phyloP scores from a whole-genome alignment of 2,329 filamentous ascomycete species.

The Colletotrichum somersetense region DNA sequence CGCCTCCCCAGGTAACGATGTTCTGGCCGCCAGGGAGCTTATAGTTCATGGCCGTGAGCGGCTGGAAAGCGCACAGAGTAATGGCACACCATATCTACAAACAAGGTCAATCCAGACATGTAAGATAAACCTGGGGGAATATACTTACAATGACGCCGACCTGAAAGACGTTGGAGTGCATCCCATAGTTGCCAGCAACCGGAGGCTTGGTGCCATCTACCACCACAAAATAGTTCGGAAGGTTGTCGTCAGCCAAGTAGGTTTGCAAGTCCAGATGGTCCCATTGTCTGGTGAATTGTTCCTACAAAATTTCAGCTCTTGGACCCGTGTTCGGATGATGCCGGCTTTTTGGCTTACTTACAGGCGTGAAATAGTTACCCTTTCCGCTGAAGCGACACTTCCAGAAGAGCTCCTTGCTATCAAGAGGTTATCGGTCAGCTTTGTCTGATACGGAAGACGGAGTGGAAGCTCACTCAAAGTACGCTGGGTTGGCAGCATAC shows the following conservation, averaged over 20 bases:
- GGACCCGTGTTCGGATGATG: not conserved
- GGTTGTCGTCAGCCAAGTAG: conserved; percentile 4
- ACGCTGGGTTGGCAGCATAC: not conserved
- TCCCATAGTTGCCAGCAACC: conserved; percentile 43
- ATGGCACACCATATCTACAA: conserved; percentile 42
- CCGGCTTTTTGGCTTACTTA: not conserved
- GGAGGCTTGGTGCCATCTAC: conserved; percentile 15
- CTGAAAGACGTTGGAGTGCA: conserved; percentile 42
- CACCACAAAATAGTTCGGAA: conserved; percentile 15
- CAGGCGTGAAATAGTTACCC: conserved; percentile 22
- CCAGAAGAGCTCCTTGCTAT: conserved; percentile 35
- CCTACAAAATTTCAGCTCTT: conserved; percentile 29
- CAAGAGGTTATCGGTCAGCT: not conserved
- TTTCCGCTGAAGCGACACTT: conserved; percentile 29
- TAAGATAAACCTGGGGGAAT: no score
- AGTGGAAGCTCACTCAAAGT: conserved; percentile 25
- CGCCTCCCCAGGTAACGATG: conserved; percentile 32
- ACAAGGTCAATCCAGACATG: not conserved
- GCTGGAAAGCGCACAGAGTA: conserved; percentile 14
- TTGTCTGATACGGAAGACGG: not conserved
- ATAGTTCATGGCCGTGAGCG: not conserved
- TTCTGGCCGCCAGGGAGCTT: not conserved
- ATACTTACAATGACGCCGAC: conserved; percentile 40
- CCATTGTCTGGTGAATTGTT: conserved; percentile 43
- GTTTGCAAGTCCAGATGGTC: conserved; percentile 24